Percentiles rank a stretch among this genome's conserved stretches.
Evolutionary conservation across 164 flowering plant genomes (phyloP).

Genomic region (Tetracentron sinense): DNA sequence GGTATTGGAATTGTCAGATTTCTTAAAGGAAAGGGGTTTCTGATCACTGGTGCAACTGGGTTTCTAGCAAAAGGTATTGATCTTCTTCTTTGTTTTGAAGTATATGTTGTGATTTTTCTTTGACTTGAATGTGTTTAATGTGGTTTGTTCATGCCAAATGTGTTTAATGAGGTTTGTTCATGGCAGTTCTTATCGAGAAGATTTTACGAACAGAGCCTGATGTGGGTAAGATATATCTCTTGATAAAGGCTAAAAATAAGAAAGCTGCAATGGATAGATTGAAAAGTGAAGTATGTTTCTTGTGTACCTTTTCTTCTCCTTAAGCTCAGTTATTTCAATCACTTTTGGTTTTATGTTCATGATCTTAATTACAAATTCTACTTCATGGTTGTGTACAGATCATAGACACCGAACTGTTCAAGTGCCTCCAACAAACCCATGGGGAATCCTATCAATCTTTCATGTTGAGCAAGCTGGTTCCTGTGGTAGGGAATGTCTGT

Average conservation of each 20-base stretch:
- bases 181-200: conserved; percentile 68
- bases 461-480: neutral
- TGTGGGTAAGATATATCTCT: conserved; percentile 53
- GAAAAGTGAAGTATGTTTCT: conserved; percentile 44
- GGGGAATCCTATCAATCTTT: neutral
- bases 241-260: conserved; percentile 59
- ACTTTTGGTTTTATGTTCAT: too few species aligned
- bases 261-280: conserved; percentile 56
- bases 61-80: conserved; percentile 2
- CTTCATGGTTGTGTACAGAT: neutral
- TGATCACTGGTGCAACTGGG: conserved; percentile 3
- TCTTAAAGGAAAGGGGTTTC: neutral
- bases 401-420: neutral
- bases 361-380: too few species aligned
- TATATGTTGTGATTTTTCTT: too few species aligned
- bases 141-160: conserved; percentile 16
- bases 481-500: conserved; percentile 56
- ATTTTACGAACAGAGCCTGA: conserved; percentile 57
- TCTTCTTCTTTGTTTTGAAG: too few species aligned
- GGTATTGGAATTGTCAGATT: neutral
- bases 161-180: neutral
- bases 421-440: neutral
- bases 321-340: too few species aligned
- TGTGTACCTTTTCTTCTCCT: neutral
- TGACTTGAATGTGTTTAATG: too few species aligned